A percentile compares a stretch with the other conserved stretches of the same genome.
Evolutionary conservation across 495 filamentous ascomycete species (phyloP).

Genomic region (Immersiella caudata): DNA sequence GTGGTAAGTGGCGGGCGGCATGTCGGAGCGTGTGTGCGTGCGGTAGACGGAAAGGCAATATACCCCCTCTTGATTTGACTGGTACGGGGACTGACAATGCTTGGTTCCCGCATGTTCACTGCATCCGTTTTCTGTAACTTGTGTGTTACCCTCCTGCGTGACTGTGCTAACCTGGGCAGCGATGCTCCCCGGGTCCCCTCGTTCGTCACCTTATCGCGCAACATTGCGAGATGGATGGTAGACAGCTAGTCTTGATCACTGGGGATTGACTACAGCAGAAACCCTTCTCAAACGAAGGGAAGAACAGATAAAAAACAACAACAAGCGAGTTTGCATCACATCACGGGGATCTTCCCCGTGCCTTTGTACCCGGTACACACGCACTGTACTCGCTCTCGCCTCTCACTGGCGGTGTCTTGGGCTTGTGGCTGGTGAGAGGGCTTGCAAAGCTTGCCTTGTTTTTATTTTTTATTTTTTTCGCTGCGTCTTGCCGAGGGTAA

Average conservation of each 20-base stretch:
- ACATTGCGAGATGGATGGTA: too few relatives aligned
- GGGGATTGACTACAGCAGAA: too few relatives aligned
- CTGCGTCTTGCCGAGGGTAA: neutral
- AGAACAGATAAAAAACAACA: too few relatives aligned
- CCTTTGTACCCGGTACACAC: neutral
- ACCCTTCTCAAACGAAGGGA: too few relatives aligned
- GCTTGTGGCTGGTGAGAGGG: neutral
- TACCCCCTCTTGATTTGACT: constrained; percentile 4
- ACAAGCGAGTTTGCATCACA: neutral
- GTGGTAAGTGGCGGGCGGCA: neutral
- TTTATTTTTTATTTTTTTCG: neutral
- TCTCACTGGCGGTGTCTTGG: neutral
- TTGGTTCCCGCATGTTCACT: neutral
- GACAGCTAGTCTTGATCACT: too few relatives aligned
- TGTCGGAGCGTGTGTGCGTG: neutral
- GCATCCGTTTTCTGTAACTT: neutral
- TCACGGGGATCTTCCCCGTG: neutral
- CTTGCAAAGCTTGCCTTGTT: neutral
- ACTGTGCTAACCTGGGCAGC: neutral
- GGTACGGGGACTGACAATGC: neutral
- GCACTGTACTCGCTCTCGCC: neutral
- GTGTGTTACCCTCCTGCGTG: neutral
- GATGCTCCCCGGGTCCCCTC: neutral
- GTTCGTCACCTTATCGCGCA: neutral
- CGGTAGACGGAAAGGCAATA: constrained; percentile 4